phyloP scores from a whole-genome alignment of 257 asterid genomes.

The Jacaranda mimosifolia region DNA sequence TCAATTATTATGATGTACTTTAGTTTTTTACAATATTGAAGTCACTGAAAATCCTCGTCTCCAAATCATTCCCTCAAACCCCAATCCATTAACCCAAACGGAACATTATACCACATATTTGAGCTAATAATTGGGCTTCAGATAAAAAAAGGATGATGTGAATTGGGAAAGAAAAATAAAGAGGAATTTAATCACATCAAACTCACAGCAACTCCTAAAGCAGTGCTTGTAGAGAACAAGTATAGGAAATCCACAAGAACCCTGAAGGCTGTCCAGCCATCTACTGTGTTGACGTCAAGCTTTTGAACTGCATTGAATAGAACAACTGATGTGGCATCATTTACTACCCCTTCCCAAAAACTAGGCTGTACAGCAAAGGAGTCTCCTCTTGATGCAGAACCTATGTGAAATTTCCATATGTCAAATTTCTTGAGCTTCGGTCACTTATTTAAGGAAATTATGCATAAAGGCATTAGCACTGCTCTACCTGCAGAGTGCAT shows the following conservation, averaged over 20 bases:
- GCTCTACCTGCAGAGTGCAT: slow-evolving; percentile 88
- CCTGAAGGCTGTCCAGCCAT: slow-evolving; percentile 69
- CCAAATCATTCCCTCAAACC: background rate
- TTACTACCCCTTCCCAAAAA: slow-evolving; percentile 99
- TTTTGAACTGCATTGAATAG: slow-evolving; percentile 91
- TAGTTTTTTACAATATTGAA: background rate
- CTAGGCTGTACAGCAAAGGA: slow-evolving; percentile 91
- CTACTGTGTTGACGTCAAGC: slow-evolving; percentile 68
- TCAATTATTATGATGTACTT: background rate
- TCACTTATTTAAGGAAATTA: slow-evolving; percentile 24
- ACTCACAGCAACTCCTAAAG: slow-evolving; percentile 84
- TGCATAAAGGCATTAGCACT: slow-evolving; percentile 8
- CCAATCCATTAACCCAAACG: background rate
- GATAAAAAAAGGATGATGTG: background rate
- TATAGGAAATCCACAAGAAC: slow-evolving; percentile 74
- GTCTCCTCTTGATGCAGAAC: slow-evolving; percentile 95
- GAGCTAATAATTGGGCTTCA: background rate
- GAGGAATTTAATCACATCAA: slow-evolving; percentile 5
- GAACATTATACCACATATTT: background rate
- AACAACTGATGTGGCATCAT: slow-evolving; percentile 97
- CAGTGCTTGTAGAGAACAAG: slow-evolving; percentile 92
- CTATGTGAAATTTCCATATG: slow-evolving; percentile 44
- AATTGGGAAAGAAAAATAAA: background rate
- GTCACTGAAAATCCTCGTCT: background rate
- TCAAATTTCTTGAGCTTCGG: slow-evolving; percentile 7